phyloP scores from a whole-genome alignment of 2,329 filamentous ascomycete species.

The Anisogramma anomala region DNA sequence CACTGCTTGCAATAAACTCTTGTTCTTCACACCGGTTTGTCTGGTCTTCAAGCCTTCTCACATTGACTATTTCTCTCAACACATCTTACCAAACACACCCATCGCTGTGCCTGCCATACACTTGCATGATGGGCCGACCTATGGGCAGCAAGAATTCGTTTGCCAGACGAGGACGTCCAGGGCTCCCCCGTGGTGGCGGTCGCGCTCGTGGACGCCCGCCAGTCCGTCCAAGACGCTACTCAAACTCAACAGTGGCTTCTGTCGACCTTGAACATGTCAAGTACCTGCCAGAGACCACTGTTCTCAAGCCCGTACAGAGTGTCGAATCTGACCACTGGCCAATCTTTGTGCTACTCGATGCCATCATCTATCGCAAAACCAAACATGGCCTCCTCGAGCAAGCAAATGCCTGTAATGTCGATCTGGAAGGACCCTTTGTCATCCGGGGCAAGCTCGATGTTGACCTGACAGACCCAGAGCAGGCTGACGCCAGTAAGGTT shows the following conservation, averaged over 20 bases:
- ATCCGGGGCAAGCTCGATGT: constrained; percentile 49
- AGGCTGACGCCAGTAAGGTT: constrained; percentile 27
- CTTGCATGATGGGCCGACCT: constrained; percentile 2
- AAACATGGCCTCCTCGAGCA: constrained; percentile 35
- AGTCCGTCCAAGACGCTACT: constrained; percentile 25
- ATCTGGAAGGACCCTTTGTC: constrained; percentile 47
- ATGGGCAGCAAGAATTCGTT: neutral
- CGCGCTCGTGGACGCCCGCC: constrained; percentile 17
- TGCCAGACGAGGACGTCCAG: too few relatives aligned
- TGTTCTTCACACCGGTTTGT: too few relatives aligned
- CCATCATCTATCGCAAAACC: constrained; percentile 39
- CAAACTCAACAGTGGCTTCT: constrained; percentile 34
- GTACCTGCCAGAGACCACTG: constrained; percentile 24
- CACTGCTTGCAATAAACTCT: too few relatives aligned
- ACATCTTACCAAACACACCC: too few relatives aligned
- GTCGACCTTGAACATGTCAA: constrained; percentile 25
- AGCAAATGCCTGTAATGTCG: constrained; percentile 50
- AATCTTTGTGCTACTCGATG: constrained; percentile 49
- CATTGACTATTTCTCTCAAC: neutral
- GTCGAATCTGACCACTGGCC: constrained; percentile 40
- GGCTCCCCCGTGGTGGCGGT: constrained; percentile 12
- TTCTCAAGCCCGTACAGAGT: constrained; percentile 26
- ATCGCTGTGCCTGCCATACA: too few relatives aligned
- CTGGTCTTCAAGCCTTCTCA: neutral
- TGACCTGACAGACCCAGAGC: constrained; percentile 28